Base-by-base conservation (phyloP, 2,329 filamentous ascomycete species). In the Periglandula ipomoeae region DNA sequence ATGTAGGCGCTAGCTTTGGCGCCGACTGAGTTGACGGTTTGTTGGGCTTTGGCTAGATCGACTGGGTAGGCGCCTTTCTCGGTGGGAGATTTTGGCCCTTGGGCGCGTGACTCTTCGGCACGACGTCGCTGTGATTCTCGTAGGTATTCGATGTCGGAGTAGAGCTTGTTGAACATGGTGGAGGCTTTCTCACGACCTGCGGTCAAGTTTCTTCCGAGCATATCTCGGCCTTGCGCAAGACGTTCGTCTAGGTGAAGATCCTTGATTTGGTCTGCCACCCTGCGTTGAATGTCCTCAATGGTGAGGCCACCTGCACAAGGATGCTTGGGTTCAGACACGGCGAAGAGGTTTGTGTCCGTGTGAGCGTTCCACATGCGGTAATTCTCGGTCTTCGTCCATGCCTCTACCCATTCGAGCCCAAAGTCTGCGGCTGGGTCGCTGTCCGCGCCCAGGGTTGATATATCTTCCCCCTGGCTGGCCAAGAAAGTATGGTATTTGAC, bases 191-290 rank as follows among this genome's bases (percentile, higher is more conserved):
- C 89, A 48, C 86, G 84, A 0, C 93, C 90, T 1, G 85, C 88
- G 4, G 87, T 86, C n/a, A 96, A 65, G 58, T 95, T 90, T 52
- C 90, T 84, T n/a, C 88, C 89, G 2, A 97, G 74, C 0, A 84
- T 86, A 64, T 97, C 93, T 48, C 83, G 80, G 8, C 89, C 87
- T 52, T 87, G 84, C 1, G 87, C 84, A 50, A 97, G 82, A 8
- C 87, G 81, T 63, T 97, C 93, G 63, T 98, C 93, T 2, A 97
- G 76, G 63, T 97, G 90, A 44, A 97, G 76, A 52, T 97, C 91
- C 56, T 91, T 86, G 44, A 98, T 87, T 67, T 97, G 93, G 64
- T 94, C 87, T 32, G 89, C 83, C 30, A 98, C 78, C 22, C 93
- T 79, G 45, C 93, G 80, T 63, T 96, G 91, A 11, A 98, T 85